Conservation (phyloP, 352 stramenopile species). For the Phytophthora citricola region DNA sequence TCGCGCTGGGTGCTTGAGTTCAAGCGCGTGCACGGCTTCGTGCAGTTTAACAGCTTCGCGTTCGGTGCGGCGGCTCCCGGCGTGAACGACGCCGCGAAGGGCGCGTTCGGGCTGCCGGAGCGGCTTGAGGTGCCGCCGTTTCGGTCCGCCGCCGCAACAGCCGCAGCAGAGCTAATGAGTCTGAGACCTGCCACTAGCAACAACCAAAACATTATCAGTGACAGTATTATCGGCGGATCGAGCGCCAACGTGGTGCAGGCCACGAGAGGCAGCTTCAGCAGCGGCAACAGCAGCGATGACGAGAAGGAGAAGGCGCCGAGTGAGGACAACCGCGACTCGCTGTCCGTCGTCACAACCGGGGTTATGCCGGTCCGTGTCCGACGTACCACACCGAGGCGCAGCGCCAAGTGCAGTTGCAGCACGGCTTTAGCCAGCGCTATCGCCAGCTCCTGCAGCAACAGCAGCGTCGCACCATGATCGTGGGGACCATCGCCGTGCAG, state of each 20-base stretch:
- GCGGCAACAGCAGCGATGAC: constrained; percentile 3
- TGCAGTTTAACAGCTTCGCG: constrained; percentile 38
- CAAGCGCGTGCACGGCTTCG: constrained; percentile 56
- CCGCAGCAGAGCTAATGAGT: background rate
- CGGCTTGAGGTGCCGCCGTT: constrained; percentile 20
- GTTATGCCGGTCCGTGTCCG: constrained; percentile 1
- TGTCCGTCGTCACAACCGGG: background rate
- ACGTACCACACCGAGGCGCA: constrained; percentile 15
- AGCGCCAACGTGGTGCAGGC: background rate
- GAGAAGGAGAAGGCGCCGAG: constrained; percentile 8
- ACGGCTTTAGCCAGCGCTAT: constrained; percentile 23
- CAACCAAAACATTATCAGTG: constrained; percentile 1
- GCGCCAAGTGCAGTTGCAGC: constrained; percentile 21
- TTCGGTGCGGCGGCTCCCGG: constrained; percentile 3
- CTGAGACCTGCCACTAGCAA: constrained; percentile 2
- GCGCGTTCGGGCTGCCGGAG: constrained; percentile 6
- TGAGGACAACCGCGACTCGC: background rate
- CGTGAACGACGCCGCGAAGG: background rate
- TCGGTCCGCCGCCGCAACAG: background rate
- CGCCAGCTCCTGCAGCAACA: constrained; percentile 29
- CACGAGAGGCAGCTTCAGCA: constrained; percentile 19
- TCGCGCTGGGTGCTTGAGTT: constrained; percentile 58
- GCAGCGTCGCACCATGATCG: constrained; percentile 25
- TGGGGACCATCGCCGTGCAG: constrained; percentile 14
- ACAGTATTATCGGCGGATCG: background rate